Conservation (phyloP, 2,329 filamentous ascomycete genomes). For the Neopestalotiopsis sp. region DNA sequence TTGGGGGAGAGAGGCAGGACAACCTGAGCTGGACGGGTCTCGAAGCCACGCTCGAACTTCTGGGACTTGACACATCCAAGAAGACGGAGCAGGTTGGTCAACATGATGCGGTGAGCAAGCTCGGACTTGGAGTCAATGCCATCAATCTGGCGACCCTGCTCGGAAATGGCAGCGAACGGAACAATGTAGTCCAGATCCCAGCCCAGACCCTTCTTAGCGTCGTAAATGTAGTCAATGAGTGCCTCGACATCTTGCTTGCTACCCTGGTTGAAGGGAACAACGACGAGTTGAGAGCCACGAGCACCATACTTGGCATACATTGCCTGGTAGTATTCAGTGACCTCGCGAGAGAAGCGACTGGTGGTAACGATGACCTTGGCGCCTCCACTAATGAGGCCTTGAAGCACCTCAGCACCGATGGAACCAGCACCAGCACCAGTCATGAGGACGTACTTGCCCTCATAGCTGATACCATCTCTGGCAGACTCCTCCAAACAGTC, state of each 20-base stretch:
- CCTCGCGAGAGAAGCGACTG: slow-evolving; percentile 92
- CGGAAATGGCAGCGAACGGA: slow-evolving; percentile 95
- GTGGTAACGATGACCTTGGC: slow-evolving; percentile 97
- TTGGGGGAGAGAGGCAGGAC: slow-evolving; percentile 96
- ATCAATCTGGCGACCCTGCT: slow-evolving; percentile 97
- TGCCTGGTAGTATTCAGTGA: slow-evolving; percentile 98
- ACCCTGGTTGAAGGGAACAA: slow-evolving; percentile 98
- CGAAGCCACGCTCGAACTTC: slow-evolving; percentile 85
- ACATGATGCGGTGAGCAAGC: slow-evolving; percentile 97
- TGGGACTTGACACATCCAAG: slow-evolving; percentile 89
- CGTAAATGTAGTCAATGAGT: slow-evolving; percentile 94
- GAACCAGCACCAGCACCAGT: slow-evolving; percentile 97
- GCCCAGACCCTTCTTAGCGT: slow-evolving; percentile 91
- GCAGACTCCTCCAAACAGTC: slow-evolving; percentile 91
- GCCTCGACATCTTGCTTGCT: slow-evolving; percentile 98
- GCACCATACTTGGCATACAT: slow-evolving; percentile 97
- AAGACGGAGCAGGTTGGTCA: slow-evolving; percentile 93
- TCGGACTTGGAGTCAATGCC: slow-evolving; percentile 96
- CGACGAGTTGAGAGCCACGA: slow-evolving; percentile 93
- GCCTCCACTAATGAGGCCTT: slow-evolving; percentile 94
- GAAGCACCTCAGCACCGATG: slow-evolving; percentile 94
- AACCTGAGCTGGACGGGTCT: slow-evolving; percentile 95
- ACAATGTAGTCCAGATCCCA: slow-evolving; percentile 98
- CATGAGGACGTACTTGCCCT: slow-evolving; percentile 96
- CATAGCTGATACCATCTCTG: slow-evolving; percentile 84